A percentile compares a stretch with the other conserved stretches of the same genome.
Evolutionary conservation across 2,329 filamentous ascomycete species (phyloP).

Genomic region (Penicillium sp.): DNA sequence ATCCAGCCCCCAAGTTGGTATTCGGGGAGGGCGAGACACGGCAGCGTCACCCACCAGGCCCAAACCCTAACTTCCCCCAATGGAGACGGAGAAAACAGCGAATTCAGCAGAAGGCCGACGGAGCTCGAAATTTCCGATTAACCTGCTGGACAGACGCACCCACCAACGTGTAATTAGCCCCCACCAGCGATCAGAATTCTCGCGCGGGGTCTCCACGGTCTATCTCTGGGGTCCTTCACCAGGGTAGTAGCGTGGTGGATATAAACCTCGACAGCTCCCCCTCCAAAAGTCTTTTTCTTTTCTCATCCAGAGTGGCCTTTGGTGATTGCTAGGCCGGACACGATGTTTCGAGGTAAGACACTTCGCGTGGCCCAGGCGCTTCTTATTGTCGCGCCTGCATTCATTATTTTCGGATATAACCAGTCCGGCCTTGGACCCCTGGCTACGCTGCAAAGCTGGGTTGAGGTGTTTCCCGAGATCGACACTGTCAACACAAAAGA

Average conservation of each 20-base stretch:
- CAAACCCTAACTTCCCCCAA: neutral
- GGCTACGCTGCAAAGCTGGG: conserved; percentile 21
- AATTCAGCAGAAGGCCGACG: neutral
- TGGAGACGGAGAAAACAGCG: neutral
- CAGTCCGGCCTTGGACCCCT: conserved; percentile 23
- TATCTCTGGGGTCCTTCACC: neutral
- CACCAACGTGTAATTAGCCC: conserved; percentile 4
- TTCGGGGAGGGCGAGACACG: neutral
- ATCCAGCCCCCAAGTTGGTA: neutral
- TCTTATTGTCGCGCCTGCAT: conserved; percentile 30
- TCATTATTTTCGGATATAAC: conserved; percentile 25
- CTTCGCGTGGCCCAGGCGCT: conserved; percentile 28
- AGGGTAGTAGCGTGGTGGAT: neutral
- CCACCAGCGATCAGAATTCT: conserved; percentile 1
- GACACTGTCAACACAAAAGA: conserved; percentile 19
- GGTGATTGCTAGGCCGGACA: neutral
- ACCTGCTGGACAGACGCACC: neutral
- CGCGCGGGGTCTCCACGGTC: conserved; percentile 19
- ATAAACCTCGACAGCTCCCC: neutral
- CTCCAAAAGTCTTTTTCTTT: neutral
- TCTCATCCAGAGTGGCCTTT: neutral
- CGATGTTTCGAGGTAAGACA: conserved; percentile 17
- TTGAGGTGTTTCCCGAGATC: conserved; percentile 20
- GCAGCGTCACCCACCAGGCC: neutral
- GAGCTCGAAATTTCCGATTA: neutral